Evolutionary conservation across 352 stramenopile species (phyloP), one percentile per base, ranked within the genome.

Genomic region (Phytophthora pseudosyringae): DNA sequence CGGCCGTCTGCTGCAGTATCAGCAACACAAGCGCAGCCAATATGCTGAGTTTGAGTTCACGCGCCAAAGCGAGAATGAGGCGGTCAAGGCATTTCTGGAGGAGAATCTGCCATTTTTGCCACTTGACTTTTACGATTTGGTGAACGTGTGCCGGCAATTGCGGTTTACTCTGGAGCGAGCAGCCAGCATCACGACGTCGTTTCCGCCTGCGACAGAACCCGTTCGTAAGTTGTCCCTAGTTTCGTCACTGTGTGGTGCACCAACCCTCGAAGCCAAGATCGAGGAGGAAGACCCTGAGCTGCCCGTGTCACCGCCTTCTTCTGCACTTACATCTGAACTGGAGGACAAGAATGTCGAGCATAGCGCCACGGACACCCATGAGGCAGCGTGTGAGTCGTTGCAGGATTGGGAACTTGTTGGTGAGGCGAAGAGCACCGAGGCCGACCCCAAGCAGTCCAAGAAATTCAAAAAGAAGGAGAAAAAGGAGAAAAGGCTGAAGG

Each of bases 71-170:
- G 86, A 94, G 51, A 61, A 85, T 15, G 59, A 86, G 29, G 77
- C 86, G 1, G 75, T 91, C 18, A 75, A 71, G 32, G 55, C 48
- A 3, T 90, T 88, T 38, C 35, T 94, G 40, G 55, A 59, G 16
- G 73, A 90, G 21, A 69, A 88, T 52, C 53, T 93, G 28, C 80
- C 86, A 45, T 93, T 94, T 44, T 64, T 94, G 50, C 83, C 86
- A 2, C 64, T 88, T n/a, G 83, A 89, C 55, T 94, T 94, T 46
- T 90, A 91, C 39, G 80, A 89, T 18, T 71, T 94, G 25, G 72
- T 93, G 10, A 72, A 67, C 8, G 59, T 93, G 3, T 92, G 86
- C 18, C 70, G 85, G 7, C 79, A 88, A 43, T 51, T 93, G 41
- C 71, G 77, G 1, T 72, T 73, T 9, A 75, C 78, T 36, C 71